Evolutionary conservation across 179 eudicot species (phyloP), one percentile per base, ranked within the genome.

Genomic region (Carnegiea gigantea): DNA sequence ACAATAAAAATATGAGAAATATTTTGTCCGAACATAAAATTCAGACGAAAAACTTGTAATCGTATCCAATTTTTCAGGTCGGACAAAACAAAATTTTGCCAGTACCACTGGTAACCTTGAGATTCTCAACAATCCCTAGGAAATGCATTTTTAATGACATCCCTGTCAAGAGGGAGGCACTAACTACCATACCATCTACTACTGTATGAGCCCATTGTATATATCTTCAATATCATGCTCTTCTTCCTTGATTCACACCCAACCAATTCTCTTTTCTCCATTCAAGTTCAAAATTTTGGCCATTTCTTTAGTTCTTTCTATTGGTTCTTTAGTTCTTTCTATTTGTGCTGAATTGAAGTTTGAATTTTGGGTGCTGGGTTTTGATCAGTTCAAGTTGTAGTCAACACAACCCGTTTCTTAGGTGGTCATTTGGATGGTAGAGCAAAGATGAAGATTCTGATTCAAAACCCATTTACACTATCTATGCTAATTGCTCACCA

Each of bases 371-470:
- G 17, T 68, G 0, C 73, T 68, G 73, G 73, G 43, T 68, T 28
- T 68, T 65, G 24, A 24, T 65, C 36, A 65, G 70, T 24, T 40
- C 44, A 40, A 23, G 70, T 24, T 10, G 14, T 23, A 12, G 57
- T 17, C 18, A 12, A 51, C 8, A 23, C 8, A 23, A 65, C 15
- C 13, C 14, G 21, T 65, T 65, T 23, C 30, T 65, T 62, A 10
- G 51, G 44, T 8, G 80, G 28, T 75, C 15, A 24, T 85, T 73
- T 75, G 81, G 67, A 84, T 83, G 84, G 46, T 82, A 38, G 54
- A 54, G 67, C 43, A 64, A 82, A 80, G 80, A 80, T 80, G 86
- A 88, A 76, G 60, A 23, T 18, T 81, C 59, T 68, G 64, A 53
- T 36, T 48, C 79, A 76, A 81, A 65, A 72, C 76, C 76, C 78